phyloP scores from a whole-genome alignment of 2,329 filamentous ascomycete genomes.

The Colletotrichum sojae region DNA sequence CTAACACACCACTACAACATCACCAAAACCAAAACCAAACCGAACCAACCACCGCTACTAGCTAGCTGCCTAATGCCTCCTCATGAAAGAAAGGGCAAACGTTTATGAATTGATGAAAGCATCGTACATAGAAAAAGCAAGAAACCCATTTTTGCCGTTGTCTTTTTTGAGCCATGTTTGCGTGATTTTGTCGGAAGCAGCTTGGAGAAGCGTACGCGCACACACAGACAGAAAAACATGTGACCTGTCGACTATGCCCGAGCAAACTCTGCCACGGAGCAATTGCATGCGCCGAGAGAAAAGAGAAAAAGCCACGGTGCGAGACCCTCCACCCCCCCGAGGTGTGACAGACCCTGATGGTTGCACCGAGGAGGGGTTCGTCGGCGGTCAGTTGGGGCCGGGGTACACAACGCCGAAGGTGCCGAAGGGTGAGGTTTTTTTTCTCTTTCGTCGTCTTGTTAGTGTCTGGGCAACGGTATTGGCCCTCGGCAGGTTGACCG shows the following conservation, averaged over 20 bases:
- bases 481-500: slow-evolving; percentile 3
- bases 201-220: no score
- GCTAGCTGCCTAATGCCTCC: background rate
- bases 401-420: background rate
- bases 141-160: background rate
- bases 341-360: no score
- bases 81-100: background rate
- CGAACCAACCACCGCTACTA: background rate
- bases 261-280: no score
- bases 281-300: no score
- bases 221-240: no score
- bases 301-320: no score
- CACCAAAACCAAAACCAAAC: background rate
- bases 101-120: slow-evolving; percentile 1
- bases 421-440: background rate
- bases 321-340: no score
- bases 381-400: background rate
- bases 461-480: background rate
- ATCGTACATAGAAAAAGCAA: slow-evolving; percentile 2
- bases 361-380: no score
- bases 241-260: no score
- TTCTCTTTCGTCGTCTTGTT: no score
- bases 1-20: background rate
- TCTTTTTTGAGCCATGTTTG: background rate
- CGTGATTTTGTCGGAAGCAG: background rate